phyloP scores from a whole-genome alignment of 2,329 filamentous ascomycete genomes.

The Stagonosporopsis chrysanthemi region DNA sequence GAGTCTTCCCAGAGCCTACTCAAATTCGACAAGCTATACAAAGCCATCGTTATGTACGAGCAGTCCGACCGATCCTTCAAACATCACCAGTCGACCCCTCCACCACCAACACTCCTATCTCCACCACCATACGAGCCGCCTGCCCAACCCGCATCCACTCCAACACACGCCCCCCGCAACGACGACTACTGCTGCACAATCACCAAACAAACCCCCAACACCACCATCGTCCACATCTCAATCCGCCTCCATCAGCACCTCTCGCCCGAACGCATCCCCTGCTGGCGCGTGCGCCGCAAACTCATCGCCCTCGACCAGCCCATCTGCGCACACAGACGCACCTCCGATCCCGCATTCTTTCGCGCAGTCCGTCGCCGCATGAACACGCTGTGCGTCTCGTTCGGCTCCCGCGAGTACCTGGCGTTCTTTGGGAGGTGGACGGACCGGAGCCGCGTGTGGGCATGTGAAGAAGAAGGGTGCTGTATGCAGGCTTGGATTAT shows the following conservation, averaged over 20 bases:
- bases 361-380: conserved; percentile 7
- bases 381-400: conserved; percentile 13
- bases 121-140: conserved; percentile 8
- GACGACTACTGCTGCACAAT: conserved; percentile 18
- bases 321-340: conserved; percentile 12
- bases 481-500: conserved; percentile 13
- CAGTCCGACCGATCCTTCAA: background rate
- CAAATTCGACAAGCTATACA: background rate
- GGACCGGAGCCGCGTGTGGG: conserved; percentile 6
- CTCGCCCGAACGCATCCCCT: conserved; percentile 9
- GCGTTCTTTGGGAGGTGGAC: conserved; percentile 14
- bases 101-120: background rate
- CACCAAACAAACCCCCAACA: background rate
- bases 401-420: conserved; percentile 12
- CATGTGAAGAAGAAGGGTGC: conserved; percentile 7
- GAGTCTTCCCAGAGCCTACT: background rate
- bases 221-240: conserved; percentile 7
- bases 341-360: conserved; percentile 16
- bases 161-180: background rate
- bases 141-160: background rate
- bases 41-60: conserved; percentile 8
- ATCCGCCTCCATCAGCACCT: conserved; percentile 12
- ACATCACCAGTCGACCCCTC: background rate
- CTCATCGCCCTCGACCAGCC: conserved; percentile 19
- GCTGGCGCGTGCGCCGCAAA: conserved; percentile 12